These are phyloP conservation scores for Beauveria rudraprayagi DNA, from an alignment of 2,329 filamentous ascomycete genomes.

Conservation along the genomic window DNA sequence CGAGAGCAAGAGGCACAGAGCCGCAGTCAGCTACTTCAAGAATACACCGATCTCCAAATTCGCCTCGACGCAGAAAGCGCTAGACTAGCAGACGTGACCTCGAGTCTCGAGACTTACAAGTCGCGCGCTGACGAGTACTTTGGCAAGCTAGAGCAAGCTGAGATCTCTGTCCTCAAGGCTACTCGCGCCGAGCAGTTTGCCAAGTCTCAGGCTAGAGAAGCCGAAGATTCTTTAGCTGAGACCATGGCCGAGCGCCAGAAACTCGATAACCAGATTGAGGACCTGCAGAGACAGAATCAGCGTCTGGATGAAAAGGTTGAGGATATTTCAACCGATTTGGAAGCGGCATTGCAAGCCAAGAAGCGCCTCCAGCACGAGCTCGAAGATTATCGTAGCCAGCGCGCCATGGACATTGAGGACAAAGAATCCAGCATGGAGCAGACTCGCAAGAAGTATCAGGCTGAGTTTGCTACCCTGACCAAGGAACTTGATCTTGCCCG, in stretches of 20 bases:
- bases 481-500: slow-evolving; percentile 91
- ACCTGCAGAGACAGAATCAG: slow-evolving; percentile 83
- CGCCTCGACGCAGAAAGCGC: slow-evolving; percentile 83
- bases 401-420: slow-evolving; percentile 93
- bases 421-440: slow-evolving; percentile 95
- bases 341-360: slow-evolving; percentile 78
- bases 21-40: slow-evolving; percentile 79
- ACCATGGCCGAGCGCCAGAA: slow-evolving; percentile 89
- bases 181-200: slow-evolving; percentile 89
- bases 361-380: slow-evolving; percentile 94
- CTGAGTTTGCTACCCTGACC: slow-evolving; percentile 79
- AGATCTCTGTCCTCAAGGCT: slow-evolving; percentile 90
- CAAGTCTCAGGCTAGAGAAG: slow-evolving; percentile 79
- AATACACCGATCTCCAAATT: slow-evolving; percentile 91
- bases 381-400: slow-evolving; percentile 91
- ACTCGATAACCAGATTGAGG: slow-evolving; percentile 80
- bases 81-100: slow-evolving; percentile 72
- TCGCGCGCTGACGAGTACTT: slow-evolving; percentile 92
- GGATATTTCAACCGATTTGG: slow-evolving; percentile 82
- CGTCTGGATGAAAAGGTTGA: slow-evolving; percentile 85
- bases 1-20: slow-evolving; percentile 84
- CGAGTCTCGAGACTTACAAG: slow-evolving; percentile 85
- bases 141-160: slow-evolving; percentile 90
- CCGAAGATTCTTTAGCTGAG: slow-evolving; percentile 81
- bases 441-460: slow-evolving; percentile 94